These are phyloP conservation scores for Plasmodium coatneyi DNA, from an alignment of 169 alveolate species.

Conservation along the genomic window DNA sequence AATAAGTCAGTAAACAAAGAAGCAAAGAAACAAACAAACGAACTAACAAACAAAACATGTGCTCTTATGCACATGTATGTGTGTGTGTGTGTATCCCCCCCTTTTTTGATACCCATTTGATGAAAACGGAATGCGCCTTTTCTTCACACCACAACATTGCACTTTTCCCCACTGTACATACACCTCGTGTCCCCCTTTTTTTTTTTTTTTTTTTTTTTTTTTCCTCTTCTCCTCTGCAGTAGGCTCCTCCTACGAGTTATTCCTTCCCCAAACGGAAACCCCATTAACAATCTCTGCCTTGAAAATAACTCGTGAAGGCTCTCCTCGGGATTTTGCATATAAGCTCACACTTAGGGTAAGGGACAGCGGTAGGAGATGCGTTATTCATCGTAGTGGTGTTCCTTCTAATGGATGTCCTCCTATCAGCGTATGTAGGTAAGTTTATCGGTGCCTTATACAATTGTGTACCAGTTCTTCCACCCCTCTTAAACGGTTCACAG, in stretches of 20 bases:
- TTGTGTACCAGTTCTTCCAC: background rate
- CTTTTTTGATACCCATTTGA: background rate
- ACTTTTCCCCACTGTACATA: constrained; percentile 1
- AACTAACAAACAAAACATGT: background rate
- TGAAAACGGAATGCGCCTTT: background rate
- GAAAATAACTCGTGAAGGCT: background rate
- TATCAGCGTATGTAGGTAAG: background rate
- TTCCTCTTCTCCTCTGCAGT: background rate
- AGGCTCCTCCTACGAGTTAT: background rate
- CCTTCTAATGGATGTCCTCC: background rate
- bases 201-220: background rate
- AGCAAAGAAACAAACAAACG: background rate
- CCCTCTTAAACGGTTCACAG: background rate
- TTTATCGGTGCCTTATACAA: background rate
- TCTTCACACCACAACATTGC: background rate
- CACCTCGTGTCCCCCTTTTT: background rate
- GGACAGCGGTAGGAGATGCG: background rate
- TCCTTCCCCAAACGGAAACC: background rate
- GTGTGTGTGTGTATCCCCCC: no score
- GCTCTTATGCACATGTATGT: background rate
- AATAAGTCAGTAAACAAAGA: background rate
- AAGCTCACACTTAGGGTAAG: constrained; percentile 33
- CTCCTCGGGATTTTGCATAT: constrained; percentile 38
- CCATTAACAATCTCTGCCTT: background rate
- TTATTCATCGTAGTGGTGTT: constrained; percentile 2